Evolutionary conservation across 2,329 filamentous ascomycete species (phyloP), one percentile per base, ranked within the genome.

Genomic region (Colletotrichum sp.): DNA sequence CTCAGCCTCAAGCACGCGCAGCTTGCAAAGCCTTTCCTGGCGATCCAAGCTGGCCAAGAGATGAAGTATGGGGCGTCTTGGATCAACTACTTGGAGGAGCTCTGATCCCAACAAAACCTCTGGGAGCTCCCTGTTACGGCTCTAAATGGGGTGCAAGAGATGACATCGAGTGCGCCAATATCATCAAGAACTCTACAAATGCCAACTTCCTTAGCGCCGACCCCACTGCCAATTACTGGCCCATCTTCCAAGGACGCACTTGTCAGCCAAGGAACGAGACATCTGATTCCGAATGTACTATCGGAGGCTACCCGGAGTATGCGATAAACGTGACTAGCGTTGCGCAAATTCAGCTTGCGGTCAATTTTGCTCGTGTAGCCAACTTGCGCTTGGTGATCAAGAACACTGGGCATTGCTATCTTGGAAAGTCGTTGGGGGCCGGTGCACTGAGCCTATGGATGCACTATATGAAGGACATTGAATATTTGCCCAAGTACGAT

Each of bases 381-480:
- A 84, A 88, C 28, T 76, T 89, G 24, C 83, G 87, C 7, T 80
- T 88, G 16, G 78, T 83, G 9, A 79, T 88, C 61, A 87, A 86
- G 70, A 83, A 82, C 48, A 84, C 83, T 4, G 83, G 87, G 36
- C 84, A 88, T 5, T 48, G 43, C 0, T 48, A 48, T 48, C n/a
- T 48, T 12, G 43, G 43, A 21, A 48, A 48, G n/a, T 48, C 43
- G n/a, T 21, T 48, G 6, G 43, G 43, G 0, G 43, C 43, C 2
- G 43, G 43, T 3, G n/a, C 43, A 48, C 43, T 48, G 1, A 48
- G 43, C 43, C 0, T 48, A 0, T 48, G 43, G 43, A 48, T 48
- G 43, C 43, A 48, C 43, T 13, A 21, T 48, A 0, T 21, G 43
- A 48, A 21, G 43, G 43, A 21, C 18, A 13, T 48, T 21, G 43